These are phyloP conservation scores for Ceratobasidium theobromae DNA, from an alignment of 1,284 basidiomycete species.

Conservation along the genomic window DNA sequence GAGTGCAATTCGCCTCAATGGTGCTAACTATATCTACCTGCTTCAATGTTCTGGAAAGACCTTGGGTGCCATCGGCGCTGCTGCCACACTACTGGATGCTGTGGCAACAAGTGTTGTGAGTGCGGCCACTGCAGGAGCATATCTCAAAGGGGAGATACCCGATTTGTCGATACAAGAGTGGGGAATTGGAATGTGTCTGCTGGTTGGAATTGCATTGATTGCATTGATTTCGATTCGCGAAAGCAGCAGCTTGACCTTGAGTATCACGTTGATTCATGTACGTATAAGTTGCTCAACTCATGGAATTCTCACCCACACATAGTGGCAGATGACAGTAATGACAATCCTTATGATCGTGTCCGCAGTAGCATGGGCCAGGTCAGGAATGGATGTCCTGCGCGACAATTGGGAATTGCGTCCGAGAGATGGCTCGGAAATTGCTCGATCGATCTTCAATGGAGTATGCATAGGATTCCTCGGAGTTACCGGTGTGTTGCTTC, in stretches of 20 bases:
- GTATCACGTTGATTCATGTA: slow-evolving; percentile 60
- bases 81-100: slow-evolving; percentile 64
- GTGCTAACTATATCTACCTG: slow-evolving; percentile 69
- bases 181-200: slow-evolving; percentile 53
- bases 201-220: slow-evolving; percentile 55
- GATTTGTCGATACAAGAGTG: slow-evolving; percentile 56
- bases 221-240: slow-evolving; percentile 62
- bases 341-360: slow-evolving; percentile 52
- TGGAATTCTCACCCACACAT: slow-evolving; percentile 1
- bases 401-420: slow-evolving; percentile 55
- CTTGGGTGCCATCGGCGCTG: slow-evolving; percentile 60
- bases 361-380: slow-evolving; percentile 53
- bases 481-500: slow-evolving; percentile 52
- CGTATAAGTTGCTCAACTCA: slow-evolving; percentile 37
- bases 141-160: slow-evolving; percentile 61
- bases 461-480: slow-evolving; percentile 68
- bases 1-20: slow-evolving; percentile 63
- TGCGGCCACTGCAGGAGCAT: slow-evolving; percentile 65
- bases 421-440: slow-evolving; percentile 42
- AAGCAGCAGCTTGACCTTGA: slow-evolving; percentile 59
- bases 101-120: slow-evolving; percentile 66
- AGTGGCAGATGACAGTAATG: slow-evolving; percentile 56
- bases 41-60: slow-evolving; percentile 63
- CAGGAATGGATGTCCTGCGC: slow-evolving; percentile 52
- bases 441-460: slow-evolving; percentile 59